Evolutionary conservation across 2,329 filamentous ascomycete species (phyloP), one percentile per base, ranked within the genome.

Genomic region (Aspergillus spinulosporus): DNA sequence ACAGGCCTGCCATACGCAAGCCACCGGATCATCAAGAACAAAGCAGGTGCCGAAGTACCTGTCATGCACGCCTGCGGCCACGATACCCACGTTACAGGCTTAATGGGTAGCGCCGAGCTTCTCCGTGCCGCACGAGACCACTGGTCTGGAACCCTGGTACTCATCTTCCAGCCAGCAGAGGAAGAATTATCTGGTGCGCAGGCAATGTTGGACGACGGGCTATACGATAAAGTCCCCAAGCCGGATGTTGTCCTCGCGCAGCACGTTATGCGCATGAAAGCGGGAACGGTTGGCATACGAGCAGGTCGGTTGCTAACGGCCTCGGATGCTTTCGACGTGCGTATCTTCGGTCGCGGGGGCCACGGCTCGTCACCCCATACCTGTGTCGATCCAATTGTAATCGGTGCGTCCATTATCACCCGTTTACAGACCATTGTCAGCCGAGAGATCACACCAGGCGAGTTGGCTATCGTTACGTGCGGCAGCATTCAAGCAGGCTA

Each of bases 61-160:
- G 81, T 86, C 0, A 88, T 88, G 85, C 86, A 88, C 68, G 85
- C 85, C 21, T 88, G 85, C 66, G 86, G 86, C 0, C 86, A 88
- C 63, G 85, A 87, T 62, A 83, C 86, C 74, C 85, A 89, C 65
- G 82, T 88, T 28, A 78, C 83, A 0, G 74, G 75, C 32, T 72
- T 88, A 3, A 74, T 88, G 1, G 86, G 79, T 0, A 80, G 82
- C 0, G 78, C 83, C 0, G 74, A 80, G 15, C 72, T 79, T 0
- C 69, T 88, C 1, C 62, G 77, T 11, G 65, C 68, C 0, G 69
- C 73, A 0, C 72, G 71, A 11, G 64, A 75, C 0, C 28, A 64
- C 4, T 89, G 86, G 86, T 69, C 64, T 1, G 86, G 86, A 0
- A 88, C 84, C 0, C 59, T 88, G 8, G 67, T 89, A 3, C 64